These are phyloP conservation scores for Cordyceps javanica DNA, from an alignment of 2,329 filamentous ascomycete species.

Conservation along the genomic window DNA sequence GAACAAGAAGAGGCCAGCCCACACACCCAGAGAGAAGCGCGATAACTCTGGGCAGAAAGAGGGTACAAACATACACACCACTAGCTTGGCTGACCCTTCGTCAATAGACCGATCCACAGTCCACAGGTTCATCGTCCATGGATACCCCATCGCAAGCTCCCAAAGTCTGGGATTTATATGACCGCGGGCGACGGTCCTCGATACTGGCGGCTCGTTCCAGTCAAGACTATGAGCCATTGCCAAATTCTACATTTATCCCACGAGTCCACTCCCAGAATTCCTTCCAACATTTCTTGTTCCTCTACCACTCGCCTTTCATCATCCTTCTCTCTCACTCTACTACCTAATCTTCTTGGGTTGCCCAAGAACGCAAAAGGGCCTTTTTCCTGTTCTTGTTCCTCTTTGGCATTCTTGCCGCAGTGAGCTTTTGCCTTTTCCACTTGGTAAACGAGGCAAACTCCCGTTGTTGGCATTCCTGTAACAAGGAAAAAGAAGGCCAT, in stretches of 20 bases:
- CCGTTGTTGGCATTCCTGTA: slow-evolving; percentile 13
- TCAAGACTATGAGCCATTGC: slow-evolving; percentile 26
- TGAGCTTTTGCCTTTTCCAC: slow-evolving; percentile 9
- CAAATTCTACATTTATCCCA: slow-evolving; percentile 35
- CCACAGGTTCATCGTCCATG: slow-evolving; percentile 19
- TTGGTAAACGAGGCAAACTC: slow-evolving; percentile 1
- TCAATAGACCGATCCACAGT: slow-evolving; percentile 12
- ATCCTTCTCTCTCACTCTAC: slow-evolving; percentile 14
- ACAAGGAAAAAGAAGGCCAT: neutral
- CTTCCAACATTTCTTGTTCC: slow-evolving; percentile 37
- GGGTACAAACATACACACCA: neutral
- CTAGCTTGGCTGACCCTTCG: slow-evolving; percentile 8
- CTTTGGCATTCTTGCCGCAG: slow-evolving; percentile 5
- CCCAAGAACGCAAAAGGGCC: neutral
- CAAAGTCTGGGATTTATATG: slow-evolving; percentile 35
- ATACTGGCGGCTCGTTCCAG: slow-evolving; percentile 31
- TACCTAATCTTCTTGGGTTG: neutral
- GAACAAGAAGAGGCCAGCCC: too few species aligned
- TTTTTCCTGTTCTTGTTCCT: neutral
- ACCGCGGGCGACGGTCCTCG: slow-evolving; percentile 24
- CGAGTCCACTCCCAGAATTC: slow-evolving; percentile 39
- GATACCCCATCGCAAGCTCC: slow-evolving; percentile 19
- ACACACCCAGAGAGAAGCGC: neutral
- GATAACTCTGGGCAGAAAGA: neutral
- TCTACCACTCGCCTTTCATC: slow-evolving; percentile 27